These are phyloP conservation scores for Coniochaeta hoffmannii DNA, from an alignment of 2,329 filamentous ascomycete species.

Conservation along the genomic window DNA sequence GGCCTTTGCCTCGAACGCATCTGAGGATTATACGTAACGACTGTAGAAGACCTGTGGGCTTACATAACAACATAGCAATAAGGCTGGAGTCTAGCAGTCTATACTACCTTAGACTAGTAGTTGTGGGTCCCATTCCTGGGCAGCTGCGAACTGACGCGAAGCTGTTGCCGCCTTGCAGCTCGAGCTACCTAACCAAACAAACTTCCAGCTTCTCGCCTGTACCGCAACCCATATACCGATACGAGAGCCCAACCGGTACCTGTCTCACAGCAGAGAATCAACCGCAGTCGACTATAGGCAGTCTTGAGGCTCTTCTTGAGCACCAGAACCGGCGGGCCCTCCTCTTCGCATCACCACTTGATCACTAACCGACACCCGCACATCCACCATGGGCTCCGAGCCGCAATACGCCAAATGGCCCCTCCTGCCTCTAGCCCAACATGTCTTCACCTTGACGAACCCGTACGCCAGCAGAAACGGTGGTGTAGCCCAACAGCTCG, in stretches of 20 bases:
- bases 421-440: conserved; percentile 71
- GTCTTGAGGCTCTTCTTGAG: neutral
- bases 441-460: conserved; percentile 82
- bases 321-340: conserved; percentile 1
- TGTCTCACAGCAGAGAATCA: neutral
- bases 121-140: neutral
- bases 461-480: conserved; percentile 54
- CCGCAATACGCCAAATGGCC: conserved; percentile 83
- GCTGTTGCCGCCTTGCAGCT: conserved; percentile 24
- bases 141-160: conserved; percentile 6
- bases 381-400: conserved; percentile 62
- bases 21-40: too few species aligned
- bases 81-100: neutral
- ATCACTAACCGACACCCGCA: conserved; percentile 7
- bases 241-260: too few species aligned
- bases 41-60: too few species aligned
- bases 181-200: neutral
- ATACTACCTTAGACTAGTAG: neutral
- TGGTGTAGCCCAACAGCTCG: conserved; percentile 53
- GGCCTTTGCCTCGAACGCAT: too few species aligned
- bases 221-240: neutral
- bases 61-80: neutral
- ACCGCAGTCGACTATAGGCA: neutral
- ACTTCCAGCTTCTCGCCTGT: neutral
- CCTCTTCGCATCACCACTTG: conserved; percentile 7